Evolutionary conservation across 306 rosid species (phyloP), one percentile per base, ranked within the genome.

Genomic region (Sesbania bispinosa): DNA sequence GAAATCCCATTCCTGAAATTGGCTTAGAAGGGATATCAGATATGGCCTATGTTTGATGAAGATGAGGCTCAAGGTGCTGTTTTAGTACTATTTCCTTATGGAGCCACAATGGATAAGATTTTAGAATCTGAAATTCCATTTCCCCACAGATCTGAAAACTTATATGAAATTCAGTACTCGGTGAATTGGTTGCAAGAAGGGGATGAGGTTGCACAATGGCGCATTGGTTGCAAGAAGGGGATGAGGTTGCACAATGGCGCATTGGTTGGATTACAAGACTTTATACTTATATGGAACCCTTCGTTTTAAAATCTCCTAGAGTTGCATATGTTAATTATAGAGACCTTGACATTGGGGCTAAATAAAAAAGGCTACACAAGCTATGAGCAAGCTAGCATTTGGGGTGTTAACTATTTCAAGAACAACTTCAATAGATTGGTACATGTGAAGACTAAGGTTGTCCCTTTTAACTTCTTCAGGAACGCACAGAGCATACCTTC

Each of bases 81-180:
- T 0, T 2, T 80, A 67, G 10, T 24, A 4, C 16, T 81, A 6
- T 41, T 30, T 50, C 85, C 85, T 65, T 81, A 46, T 30, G 85
- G 81, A 7, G 81, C 57, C 10, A 76, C n/a, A 54, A 81, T 71
- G 85, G 62, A 76, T 71, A 39, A 58, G 30, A 81, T 81, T 81
- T 50, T 76, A 2, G 76, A 65, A 7, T 63, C 58, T 9, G 79
- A 81, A 71, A 71, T 20, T 58, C 81, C 81, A 71, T 81, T 71
- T 63, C 81, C 81, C n/a, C n/a, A 71, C 14, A 71, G 78, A 60
- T 1, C 15, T 21, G 85, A 81, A 24, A 76, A 58, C 70, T 20
- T 81, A 19, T 71, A 57, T 42, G n/a, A 46, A 6, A 71, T 81
- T 65, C 73, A 58, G 9, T 26, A 81, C 10, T 4, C 14, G 0